Percentiles rank a stretch among this genome's conserved stretches.
Evolutionary conservation across 1,139 yeast genomes (phyloP).

Genomic region (Schwanniomyces etchellsii): DNA sequence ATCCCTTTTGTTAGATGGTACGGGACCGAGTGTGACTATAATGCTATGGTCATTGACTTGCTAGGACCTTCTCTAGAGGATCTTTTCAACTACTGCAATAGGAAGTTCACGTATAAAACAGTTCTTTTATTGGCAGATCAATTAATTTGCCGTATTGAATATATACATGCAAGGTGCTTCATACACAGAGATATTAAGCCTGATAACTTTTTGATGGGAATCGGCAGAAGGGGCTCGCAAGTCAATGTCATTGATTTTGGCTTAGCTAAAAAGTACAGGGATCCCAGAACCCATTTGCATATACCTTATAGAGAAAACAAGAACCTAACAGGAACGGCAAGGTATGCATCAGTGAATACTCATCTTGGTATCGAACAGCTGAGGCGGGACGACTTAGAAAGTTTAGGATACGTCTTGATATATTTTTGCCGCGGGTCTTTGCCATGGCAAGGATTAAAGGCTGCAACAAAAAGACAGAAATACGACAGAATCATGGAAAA

Average conservation of each 20-base stretch:
- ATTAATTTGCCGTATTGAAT: slow-evolving; percentile 88
- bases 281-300: slow-evolving; percentile 91
- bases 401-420: slow-evolving; percentile 90
- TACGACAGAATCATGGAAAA: slow-evolving; percentile 96
- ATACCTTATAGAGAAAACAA: slow-evolving; percentile 96
- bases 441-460: slow-evolving; percentile 99
- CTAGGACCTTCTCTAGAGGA: slow-evolving; percentile 96
- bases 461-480: slow-evolving; percentile 94
- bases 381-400: slow-evolving; percentile 94
- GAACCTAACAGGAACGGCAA: slow-evolving; percentile 94
- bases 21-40: slow-evolving; percentile 94
- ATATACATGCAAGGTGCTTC: slow-evolving; percentile 91
- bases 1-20: slow-evolving; percentile 97
- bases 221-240: slow-evolving; percentile 91
- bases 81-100: slow-evolving; percentile 89
- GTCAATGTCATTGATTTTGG: slow-evolving; percentile 97
- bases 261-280: slow-evolving; percentile 91
- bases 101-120: slow-evolving; percentile 90
- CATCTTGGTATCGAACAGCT: slow-evolving; percentile 96
- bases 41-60: slow-evolving; percentile 94
- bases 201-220: slow-evolving; percentile 95
- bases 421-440: slow-evolving; percentile 92
- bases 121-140: slow-evolving; percentile 92
- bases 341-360: slow-evolving; percentile 93
- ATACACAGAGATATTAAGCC: slow-evolving; percentile 93